phyloP scores from a whole-genome alignment of 345 rosid genomes.

The Rhodomyrtus tomentosa region DNA sequence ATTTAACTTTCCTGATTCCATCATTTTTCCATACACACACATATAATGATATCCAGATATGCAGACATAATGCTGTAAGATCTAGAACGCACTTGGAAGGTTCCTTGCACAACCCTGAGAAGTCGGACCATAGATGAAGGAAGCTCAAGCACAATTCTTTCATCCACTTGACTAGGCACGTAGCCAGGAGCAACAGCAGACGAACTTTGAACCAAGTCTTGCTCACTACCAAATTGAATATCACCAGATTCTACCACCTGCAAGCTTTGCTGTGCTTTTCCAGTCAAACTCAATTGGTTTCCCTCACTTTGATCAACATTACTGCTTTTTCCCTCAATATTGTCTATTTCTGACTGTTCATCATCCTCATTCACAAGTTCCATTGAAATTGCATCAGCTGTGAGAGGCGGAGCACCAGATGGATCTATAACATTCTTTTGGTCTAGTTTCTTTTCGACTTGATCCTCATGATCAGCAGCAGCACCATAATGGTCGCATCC shows the following conservation, averaged over 20 bases:
- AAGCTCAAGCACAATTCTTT: slow-evolving; percentile 86
- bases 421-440: slow-evolving; percentile 38
- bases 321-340: slow-evolving; percentile 32
- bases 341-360: slow-evolving; percentile 58
- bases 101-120: slow-evolving; percentile 73
- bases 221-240: slow-evolving; percentile 36
- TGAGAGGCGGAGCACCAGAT: slow-evolving; percentile 58
- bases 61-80: not conserved
- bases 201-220: slow-evolving; percentile 34
- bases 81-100: slow-evolving; percentile 64
- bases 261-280: slow-evolving; percentile 35
- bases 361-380: slow-evolving; percentile 69
- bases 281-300: slow-evolving; percentile 30
- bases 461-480: slow-evolving; percentile 83
- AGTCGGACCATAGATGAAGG: slow-evolving; percentile 95
- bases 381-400: slow-evolving; percentile 81
- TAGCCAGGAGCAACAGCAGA: slow-evolving; percentile 72
- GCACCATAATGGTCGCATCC: slow-evolving; percentile 90
- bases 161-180: slow-evolving; percentile 83
- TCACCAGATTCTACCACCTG: slow-evolving; percentile 35
- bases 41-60: not conserved
- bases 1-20: not conserved
- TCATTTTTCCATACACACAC: not conserved
- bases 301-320: slow-evolving; percentile 29
- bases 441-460: slow-evolving; percentile 25